Conservation (phyloP, 352 stramenopile genomes). For the Peronospora destructor region DNA sequence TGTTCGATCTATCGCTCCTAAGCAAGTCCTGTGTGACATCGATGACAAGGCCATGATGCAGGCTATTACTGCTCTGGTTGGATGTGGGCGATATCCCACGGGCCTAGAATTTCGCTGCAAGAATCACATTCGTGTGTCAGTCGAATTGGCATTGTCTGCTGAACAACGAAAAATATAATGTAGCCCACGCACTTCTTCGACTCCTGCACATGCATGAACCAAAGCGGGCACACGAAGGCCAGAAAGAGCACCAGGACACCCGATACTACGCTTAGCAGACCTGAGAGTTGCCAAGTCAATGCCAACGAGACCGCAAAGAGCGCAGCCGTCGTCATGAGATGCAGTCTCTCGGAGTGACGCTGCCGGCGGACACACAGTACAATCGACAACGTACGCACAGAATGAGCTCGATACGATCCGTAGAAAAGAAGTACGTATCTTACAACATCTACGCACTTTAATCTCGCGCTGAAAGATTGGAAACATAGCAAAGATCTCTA, state of each 20-base stretch:
- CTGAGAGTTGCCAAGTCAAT: conserved; percentile 70
- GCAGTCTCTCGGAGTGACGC: conserved; percentile 59
- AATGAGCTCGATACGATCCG: conserved; percentile 5
- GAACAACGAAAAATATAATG: conserved; percentile 16
- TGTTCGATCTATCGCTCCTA: neutral
- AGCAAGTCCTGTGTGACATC: neutral
- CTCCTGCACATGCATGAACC: conserved; percentile 87
- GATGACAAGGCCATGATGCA: neutral
- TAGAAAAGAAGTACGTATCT: neutral
- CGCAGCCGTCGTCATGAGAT: conserved; percentile 57
- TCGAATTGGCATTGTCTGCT: conserved; percentile 8
- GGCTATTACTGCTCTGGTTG: conserved; percentile 45
- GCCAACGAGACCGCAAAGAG: conserved; percentile 68
- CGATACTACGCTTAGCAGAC: conserved; percentile 52
- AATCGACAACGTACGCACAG: neutral
- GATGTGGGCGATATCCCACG: conserved; percentile 88
- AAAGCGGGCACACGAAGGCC: conserved; percentile 80
- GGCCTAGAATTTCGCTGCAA: conserved; percentile 78
- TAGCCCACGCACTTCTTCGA: conserved; percentile 82
- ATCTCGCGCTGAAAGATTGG: conserved; percentile 81
- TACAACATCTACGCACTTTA: conserved; percentile 40
- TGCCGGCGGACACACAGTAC: conserved; percentile 7
- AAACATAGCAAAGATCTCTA: conserved; percentile 88
- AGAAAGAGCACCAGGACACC: conserved; percentile 73
- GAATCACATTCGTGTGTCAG: conserved; percentile 22